Conservation (phyloP, 352 stramenopile genomes). For the Phytophthora cactorum region DNA sequence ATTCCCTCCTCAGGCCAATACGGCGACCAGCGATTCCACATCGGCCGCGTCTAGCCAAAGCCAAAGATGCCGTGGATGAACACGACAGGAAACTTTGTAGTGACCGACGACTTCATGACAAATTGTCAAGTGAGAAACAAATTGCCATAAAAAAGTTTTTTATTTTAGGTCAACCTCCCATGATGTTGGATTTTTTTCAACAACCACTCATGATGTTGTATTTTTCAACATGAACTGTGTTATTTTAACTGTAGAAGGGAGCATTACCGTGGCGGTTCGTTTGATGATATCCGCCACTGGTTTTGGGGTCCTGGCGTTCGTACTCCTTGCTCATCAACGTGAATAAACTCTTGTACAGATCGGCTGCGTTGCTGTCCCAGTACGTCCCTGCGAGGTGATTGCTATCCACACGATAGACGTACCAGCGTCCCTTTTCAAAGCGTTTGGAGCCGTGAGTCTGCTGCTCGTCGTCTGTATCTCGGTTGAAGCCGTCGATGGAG, state of each 20-base stretch:
- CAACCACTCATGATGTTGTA: background rate
- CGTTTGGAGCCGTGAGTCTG: constrained; percentile 20
- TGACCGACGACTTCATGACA: constrained; percentile 16
- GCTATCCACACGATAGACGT: constrained; percentile 78
- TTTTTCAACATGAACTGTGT: background rate
- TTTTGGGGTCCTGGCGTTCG: constrained; percentile 34
- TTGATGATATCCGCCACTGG: constrained; percentile 18
- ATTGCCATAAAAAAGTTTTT: background rate
- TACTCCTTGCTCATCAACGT: constrained; percentile 69
- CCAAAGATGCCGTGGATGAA: constrained; percentile 63
- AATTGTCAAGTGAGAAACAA: constrained; percentile 1
- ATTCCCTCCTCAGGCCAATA: constrained; percentile 62
- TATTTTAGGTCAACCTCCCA: background rate
- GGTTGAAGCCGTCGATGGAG: constrained; percentile 71
- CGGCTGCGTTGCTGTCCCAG: constrained; percentile 64
- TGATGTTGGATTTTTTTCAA: too few relatives aligned
- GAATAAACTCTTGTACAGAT: constrained; percentile 79
- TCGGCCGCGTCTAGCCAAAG: constrained; percentile 42
- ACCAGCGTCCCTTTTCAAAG: constrained; percentile 74
- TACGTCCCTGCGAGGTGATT: constrained; percentile 81
- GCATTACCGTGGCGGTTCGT: constrained; percentile 15
- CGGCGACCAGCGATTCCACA: constrained; percentile 45
- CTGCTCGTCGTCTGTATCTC: constrained; percentile 43
- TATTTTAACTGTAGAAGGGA: constrained; percentile 19
- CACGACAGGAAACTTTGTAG: constrained; percentile 49